Evolutionary conservation across 257 asterid species (phyloP).

Genomic region (Dorcoceras hygrometricum): DNA sequence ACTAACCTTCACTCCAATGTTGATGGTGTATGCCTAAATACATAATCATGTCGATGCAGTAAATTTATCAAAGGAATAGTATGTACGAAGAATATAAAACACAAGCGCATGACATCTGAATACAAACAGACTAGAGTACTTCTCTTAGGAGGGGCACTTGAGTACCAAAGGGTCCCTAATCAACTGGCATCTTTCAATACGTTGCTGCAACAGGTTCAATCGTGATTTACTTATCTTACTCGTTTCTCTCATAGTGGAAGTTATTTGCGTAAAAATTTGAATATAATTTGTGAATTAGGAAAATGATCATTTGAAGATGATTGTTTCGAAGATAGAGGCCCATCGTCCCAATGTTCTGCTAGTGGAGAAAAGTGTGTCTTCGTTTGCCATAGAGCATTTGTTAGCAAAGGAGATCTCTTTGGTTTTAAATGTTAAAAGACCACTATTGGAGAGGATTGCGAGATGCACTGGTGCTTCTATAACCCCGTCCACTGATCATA

Average conservation of each 20-base stretch:
- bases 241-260: constrained; percentile 19
- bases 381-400: constrained; percentile 81
- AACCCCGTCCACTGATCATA: constrained; percentile 75
- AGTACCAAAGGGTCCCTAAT: constrained; percentile 79
- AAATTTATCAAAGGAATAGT: constrained; percentile 80
- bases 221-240: constrained; percentile 1
- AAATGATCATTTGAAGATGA: constrained; percentile 71
- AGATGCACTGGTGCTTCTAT: constrained; percentile 86
- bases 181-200: constrained; percentile 90
- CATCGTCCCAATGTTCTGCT: constrained; percentile 88
- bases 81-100: constrained; percentile 92
- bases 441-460: constrained; percentile 78
- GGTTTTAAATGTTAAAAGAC: constrained; percentile 75
- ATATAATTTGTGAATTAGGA: constrained; percentile 48
- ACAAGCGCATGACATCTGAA: constrained; percentile 91
- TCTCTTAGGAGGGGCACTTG: constrained; percentile 89
- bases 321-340: constrained; percentile 83
- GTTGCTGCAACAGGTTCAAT: constrained; percentile 71
- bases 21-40: background rate
- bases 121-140: constrained; percentile 82
- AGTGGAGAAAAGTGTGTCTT: constrained; percentile 90
- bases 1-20: constrained; percentile 1
- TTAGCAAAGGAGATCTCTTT: constrained; percentile 87
- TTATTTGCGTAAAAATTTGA: constrained; percentile 20
- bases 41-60: constrained; percentile 42